Evolutionary conservation across 2,329 filamentous ascomycete genomes (phyloP).

Genomic region (Diaporthe amygdali): DNA sequence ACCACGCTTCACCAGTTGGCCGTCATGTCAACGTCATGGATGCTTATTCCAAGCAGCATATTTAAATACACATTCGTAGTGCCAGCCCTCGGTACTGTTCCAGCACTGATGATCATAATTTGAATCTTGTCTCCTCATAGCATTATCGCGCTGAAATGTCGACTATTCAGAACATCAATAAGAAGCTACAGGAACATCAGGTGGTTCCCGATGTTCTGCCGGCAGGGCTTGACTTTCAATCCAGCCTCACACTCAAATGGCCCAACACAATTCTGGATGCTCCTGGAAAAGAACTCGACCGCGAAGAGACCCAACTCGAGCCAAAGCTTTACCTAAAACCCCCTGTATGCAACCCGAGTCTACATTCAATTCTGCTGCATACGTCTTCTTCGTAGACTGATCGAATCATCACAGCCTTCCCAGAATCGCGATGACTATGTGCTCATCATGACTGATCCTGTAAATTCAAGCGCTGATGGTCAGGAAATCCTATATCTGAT

Average conservation of each 20-base stretch:
- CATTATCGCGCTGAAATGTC: background rate
- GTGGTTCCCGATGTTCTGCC: background rate
- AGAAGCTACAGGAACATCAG: background rate
- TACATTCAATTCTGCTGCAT: too few species aligned
- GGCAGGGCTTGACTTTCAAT: background rate
- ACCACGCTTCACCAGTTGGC: background rate
- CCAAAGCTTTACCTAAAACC: background rate
- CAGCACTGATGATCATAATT: background rate
- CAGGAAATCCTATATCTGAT: background rate
- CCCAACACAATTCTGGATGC: background rate
- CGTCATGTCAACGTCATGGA: background rate
- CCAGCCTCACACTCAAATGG: background rate
- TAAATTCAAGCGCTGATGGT: background rate
- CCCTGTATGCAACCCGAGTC: background rate
- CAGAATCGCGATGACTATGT: background rate
- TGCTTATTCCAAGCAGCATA: background rate
- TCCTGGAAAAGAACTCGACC: background rate
- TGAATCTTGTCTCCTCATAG: background rate
- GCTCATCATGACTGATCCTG: conserved; percentile 1
- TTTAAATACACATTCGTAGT: background rate
- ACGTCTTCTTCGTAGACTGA: too few species aligned
- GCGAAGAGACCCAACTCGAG: background rate
- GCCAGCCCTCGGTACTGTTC: background rate
- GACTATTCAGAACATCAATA: background rate
- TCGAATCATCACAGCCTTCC: background rate